Evolutionary conservation across 2,329 filamentous ascomycete species (phyloP).

Genomic region (Neospermospora avenae): DNA sequence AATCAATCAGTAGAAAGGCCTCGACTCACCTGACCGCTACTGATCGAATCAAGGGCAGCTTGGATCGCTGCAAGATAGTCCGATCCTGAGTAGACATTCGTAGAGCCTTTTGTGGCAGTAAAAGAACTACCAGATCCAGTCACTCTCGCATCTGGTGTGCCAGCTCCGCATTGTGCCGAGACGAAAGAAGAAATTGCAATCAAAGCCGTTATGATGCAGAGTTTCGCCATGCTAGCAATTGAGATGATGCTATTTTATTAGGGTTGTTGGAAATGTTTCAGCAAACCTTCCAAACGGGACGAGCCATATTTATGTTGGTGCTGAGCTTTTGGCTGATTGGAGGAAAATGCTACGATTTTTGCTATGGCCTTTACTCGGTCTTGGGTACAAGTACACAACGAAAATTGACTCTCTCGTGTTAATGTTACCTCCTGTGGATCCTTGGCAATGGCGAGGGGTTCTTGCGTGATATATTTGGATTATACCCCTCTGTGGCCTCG

Average conservation of each 20-base stretch:
- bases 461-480: background rate
- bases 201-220: background rate
- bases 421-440: background rate
- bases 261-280: background rate
- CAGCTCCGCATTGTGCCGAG: conserved; percentile 7
- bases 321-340: background rate
- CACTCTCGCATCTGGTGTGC: background rate
- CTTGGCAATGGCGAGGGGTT: background rate
- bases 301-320: background rate
- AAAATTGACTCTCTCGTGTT: background rate
- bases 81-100: background rate
- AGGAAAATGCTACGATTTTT: background rate
- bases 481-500: background rate
- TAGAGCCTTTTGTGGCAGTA: background rate
- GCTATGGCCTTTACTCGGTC: background rate
- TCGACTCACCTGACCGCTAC: background rate
- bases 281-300: background rate
- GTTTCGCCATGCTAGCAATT: background rate
- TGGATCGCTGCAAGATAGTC: conserved; percentile 3
- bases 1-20: background rate
- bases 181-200: background rate
- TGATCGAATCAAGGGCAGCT: background rate
- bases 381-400: background rate
- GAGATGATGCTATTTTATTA: background rate
- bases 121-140: background rate